phyloP scores from a whole-genome alignment of 305 asterid species.

The Nicotiana rustica region DNA sequence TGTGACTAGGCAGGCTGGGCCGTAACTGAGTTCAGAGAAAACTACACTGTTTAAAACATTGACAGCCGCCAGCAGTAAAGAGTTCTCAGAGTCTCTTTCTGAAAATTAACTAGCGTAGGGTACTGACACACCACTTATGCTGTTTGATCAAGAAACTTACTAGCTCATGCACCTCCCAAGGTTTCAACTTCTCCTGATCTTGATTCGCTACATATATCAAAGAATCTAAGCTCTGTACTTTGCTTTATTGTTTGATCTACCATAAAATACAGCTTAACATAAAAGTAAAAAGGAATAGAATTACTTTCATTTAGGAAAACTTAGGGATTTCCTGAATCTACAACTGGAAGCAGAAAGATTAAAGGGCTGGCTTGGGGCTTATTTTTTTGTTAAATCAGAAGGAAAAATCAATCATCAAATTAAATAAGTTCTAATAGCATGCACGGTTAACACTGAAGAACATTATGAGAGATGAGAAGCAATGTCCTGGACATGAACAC shows the following conservation, averaged over 20 bases:
- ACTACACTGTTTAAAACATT: neutral
- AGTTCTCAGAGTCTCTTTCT: neutral
- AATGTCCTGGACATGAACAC: neutral
- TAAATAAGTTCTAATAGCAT: neutral
- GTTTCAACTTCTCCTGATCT: neutral
- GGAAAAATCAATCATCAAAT: neutral
- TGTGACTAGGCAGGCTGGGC: neutral
- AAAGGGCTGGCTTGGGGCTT: neutral
- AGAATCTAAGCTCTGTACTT: neutral
- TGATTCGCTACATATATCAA: neutral
- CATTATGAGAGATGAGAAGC: neutral
- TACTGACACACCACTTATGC: neutral
- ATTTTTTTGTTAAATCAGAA: neutral
- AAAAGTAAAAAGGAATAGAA: neutral
- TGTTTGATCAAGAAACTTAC: neutral
- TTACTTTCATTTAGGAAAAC: neutral
- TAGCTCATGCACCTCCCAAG: neutral
- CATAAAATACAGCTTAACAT: neutral
- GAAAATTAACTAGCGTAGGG: neutral
- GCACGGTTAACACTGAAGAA: neutral
- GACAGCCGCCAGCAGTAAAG: neutral
- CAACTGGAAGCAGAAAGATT: neutral
- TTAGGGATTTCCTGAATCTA: neutral
- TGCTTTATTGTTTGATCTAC: neutral
- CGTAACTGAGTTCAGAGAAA: neutral